Conservation (phyloP, 805 yeast species). For the Kodamaea neixiangensis region DNA sequence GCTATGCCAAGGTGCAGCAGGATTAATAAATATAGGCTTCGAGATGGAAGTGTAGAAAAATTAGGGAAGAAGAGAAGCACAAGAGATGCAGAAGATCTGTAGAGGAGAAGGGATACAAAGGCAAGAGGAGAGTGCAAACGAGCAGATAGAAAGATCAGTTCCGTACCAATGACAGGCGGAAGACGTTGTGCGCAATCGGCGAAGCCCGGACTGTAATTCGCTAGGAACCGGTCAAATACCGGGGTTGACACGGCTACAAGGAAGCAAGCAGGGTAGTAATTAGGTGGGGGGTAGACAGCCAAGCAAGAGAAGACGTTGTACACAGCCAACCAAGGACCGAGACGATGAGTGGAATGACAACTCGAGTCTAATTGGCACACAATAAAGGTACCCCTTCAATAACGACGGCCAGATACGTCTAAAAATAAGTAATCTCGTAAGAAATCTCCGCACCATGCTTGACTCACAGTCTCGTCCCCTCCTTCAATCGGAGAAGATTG, state of each 20-base stretch:
- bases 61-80: too few relatives aligned
- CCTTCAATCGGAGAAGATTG: background rate
- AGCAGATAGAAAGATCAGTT: too few relatives aligned
- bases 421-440: background rate
- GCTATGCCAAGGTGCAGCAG: conserved; percentile 94
- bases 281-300: background rate
- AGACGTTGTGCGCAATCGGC: background rate
- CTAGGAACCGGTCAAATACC: background rate
- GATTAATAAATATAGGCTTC: too few relatives aligned
- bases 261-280: background rate
- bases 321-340: background rate
- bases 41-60: too few relatives aligned
- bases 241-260: background rate
- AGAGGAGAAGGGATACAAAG: too few relatives aligned
- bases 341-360: background rate
- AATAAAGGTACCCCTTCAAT: background rate
- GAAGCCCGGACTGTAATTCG: background rate
- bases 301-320: too few relatives aligned
- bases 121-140: too few relatives aligned
- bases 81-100: background rate
- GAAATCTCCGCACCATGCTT: background rate
- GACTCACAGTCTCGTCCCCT: background rate
- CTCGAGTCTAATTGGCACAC: background rate
- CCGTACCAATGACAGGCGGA: too few relatives aligned
- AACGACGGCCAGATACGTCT: background rate